These are phyloP conservation scores for Hydrangea macrophylla DNA, from an alignment of 148 eudicot genomes.

Conservation along the genomic window DNA sequence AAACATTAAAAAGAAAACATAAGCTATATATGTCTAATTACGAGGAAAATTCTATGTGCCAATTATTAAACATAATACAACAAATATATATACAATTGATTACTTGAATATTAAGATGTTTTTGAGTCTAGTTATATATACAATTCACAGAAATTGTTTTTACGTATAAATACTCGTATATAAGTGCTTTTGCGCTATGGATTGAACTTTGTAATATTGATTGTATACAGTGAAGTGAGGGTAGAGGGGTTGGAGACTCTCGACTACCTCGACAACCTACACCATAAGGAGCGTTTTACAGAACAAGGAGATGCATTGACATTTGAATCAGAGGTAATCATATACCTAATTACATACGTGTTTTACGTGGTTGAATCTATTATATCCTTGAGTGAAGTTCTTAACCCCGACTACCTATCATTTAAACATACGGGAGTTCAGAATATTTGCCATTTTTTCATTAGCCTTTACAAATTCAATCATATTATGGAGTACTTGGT, in stretches of 20 bases:
- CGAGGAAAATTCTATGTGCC: neutral
- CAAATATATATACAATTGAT: neutral
- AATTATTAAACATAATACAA: neutral
- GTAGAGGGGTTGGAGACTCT: constrained; percentile 92
- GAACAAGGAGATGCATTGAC: constrained; percentile 98
- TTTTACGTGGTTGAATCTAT: neutral
- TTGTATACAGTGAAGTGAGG: constrained; percentile 80
- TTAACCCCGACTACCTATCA: neutral
- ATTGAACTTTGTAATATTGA: neutral
- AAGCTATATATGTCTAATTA: neutral
- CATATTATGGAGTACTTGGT: neutral
- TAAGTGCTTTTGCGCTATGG: neutral
- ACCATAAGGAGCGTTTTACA: constrained; percentile 67
- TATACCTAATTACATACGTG: neutral
- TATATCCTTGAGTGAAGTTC: neutral
- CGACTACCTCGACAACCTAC: constrained; percentile 76
- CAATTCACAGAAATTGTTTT: too few species aligned
- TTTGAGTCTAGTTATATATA: too few species aligned
- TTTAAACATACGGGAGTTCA: neutral
- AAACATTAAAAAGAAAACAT: too few species aligned
- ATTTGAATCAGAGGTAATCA: constrained; percentile 82
- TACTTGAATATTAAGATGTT: too few species aligned
- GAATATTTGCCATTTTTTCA: too few species aligned
- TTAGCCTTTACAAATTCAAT: neutral
- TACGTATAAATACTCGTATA: too few species aligned